Percentiles rank a stretch among this genome's conserved stretches.
phyloP scores from a whole-genome alignment of 805 yeast species.

The Metschnikowia gelsemii region DNA sequence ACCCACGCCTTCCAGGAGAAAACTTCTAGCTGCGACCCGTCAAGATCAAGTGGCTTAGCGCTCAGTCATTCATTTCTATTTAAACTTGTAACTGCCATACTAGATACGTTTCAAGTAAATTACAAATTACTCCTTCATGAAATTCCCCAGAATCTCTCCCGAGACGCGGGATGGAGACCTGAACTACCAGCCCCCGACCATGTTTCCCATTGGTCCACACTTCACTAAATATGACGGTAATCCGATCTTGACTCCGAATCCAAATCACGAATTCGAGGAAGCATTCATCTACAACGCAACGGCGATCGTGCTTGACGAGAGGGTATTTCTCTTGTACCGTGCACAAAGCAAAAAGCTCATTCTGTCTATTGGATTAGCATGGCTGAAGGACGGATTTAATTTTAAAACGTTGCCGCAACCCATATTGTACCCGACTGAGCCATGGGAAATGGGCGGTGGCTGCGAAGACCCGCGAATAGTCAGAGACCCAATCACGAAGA shows the following conservation, averaged over 20 bases:
- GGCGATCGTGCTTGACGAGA: constrained; percentile 40
- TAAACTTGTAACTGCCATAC: too few species aligned
- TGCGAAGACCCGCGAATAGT: constrained; percentile 45
- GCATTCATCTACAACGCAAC: constrained; percentile 43
- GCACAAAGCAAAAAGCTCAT: constrained; percentile 37
- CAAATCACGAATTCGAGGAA: constrained; percentile 36
- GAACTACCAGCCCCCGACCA: constrained; percentile 32
- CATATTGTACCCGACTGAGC: constrained; percentile 35
- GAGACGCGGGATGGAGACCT: constrained; percentile 32
- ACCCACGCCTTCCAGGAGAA: too few species aligned
- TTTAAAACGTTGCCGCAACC: constrained; percentile 34
- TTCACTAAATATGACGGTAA: constrained; percentile 35
- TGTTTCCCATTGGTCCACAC: constrained; percentile 42
- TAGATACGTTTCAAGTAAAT: too few species aligned
- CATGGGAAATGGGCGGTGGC: constrained; percentile 43
- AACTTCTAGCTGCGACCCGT: too few species aligned
- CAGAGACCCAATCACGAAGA: constrained; percentile 34
- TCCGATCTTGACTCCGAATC: constrained; percentile 41
- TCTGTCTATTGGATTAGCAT: constrained; percentile 41
- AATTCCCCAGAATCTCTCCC: constrained; percentile 27
- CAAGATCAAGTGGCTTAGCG: too few species aligned
- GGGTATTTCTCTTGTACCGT: constrained; percentile 37
- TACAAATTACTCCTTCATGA: too few species aligned
- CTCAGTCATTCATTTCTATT: too few species aligned
- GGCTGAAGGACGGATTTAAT: constrained; percentile 40